Conservation (phyloP, 2,329 filamentous ascomycete species). For the Aspergillus hortae region DNA sequence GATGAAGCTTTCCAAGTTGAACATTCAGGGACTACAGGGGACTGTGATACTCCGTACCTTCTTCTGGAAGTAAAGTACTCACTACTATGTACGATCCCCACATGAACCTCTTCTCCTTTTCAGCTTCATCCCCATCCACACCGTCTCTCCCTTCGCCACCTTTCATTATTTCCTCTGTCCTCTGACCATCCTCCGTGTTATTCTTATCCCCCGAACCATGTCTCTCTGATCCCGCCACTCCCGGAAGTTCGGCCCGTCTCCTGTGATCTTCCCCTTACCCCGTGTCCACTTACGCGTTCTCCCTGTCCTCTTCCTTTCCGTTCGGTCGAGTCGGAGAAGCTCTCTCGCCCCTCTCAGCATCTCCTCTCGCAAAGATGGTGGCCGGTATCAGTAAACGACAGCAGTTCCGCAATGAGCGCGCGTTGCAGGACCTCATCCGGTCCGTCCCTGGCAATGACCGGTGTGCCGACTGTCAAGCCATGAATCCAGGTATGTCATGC, state of each 20-base stretch:
- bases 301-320: conserved; percentile 12
- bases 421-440: conserved; percentile 83
- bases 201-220: background rate
- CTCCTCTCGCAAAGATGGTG: conserved; percentile 55
- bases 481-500: conserved; percentile 76
- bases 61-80: too few relatives aligned
- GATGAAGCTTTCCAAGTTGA: background rate
- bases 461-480: conserved; percentile 88
- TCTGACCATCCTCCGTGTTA: background rate
- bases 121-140: background rate
- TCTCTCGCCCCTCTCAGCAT: background rate
- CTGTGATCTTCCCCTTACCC: conserved; percentile 1
- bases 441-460: conserved; percentile 81
- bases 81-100: too few relatives aligned
- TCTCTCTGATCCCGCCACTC: conserved; percentile 1
- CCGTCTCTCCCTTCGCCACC: background rate
- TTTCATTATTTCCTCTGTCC: background rate
- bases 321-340: conserved; percentile 2
- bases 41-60: too few relatives aligned
- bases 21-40: too few relatives aligned
- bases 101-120: too few relatives aligned
- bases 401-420: conserved; percentile 93
- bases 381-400: conserved; percentile 85
- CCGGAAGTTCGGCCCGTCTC: conserved; percentile 16
- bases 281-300: conserved; percentile 9